Conservation (phyloP, 306 rosid genomes). For the Potentilla sterilis region DNA sequence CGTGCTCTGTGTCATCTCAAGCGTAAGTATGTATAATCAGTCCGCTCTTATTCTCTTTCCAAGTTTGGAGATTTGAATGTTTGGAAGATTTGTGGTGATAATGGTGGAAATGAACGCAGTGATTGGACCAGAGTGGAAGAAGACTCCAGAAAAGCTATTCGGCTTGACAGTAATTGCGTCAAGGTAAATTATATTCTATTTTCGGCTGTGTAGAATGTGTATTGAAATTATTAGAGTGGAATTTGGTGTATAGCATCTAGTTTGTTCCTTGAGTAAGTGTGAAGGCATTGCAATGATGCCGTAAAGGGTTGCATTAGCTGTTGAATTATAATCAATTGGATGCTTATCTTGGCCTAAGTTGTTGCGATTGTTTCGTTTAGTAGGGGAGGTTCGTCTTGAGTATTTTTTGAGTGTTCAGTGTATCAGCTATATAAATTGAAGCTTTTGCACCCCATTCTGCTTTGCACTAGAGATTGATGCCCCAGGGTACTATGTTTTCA, state of each 20-base stretch:
- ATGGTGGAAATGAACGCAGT: constrained; percentile 38
- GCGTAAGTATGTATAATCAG: constrained; percentile 66
- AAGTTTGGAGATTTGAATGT: not conserved
- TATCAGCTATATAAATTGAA: not conserved
- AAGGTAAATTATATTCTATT: constrained; percentile 45
- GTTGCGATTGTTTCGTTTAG: not conserved
- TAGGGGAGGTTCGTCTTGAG: not conserved
- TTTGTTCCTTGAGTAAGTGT: not conserved
- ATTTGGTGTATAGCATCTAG: not conserved
- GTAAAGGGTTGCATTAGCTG: not conserved
- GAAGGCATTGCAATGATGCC: not conserved
- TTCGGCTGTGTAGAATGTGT: no score
- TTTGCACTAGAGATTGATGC: not conserved
- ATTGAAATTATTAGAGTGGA: not conserved
- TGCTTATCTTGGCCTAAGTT: not conserved
- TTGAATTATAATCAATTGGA: not conserved
- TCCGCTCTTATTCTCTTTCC: constrained; percentile 4
- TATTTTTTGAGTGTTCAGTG: not conserved
- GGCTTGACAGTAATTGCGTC: constrained; percentile 60
- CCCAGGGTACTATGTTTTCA: not conserved
- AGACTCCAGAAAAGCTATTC: constrained; percentile 80
- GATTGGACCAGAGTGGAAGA: constrained; percentile 85
- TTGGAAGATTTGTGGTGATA: not conserved
- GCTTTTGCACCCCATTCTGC: not conserved
- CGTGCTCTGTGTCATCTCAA: constrained; percentile 93